Evolutionary conservation across 2,329 filamentous ascomycete species (phyloP), one percentile per base, ranked within the genome.

Genomic region (Colletotrichum horii): DNA sequence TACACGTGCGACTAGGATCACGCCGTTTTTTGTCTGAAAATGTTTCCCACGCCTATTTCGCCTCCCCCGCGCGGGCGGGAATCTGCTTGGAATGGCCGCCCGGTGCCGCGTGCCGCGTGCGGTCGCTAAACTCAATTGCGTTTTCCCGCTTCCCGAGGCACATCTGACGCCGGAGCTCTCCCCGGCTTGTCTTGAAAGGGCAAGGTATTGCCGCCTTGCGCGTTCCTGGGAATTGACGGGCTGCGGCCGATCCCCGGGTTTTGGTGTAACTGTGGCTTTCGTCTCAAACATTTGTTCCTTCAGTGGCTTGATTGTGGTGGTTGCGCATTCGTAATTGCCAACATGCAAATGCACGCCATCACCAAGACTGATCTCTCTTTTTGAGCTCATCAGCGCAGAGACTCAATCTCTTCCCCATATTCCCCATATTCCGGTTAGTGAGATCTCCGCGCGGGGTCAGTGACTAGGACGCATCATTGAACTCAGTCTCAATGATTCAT

Each of bases 391-490:
- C 43, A 0, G 22, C 43, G 43, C 43, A 52, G 43, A 24, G n/a
- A 52, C 43, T 52, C 6, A 52, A 52, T 52, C n/a, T 52, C 43
- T 22, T 22, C 43, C n/a, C 6, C 43, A 52, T 52, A 52, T 0
- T 52, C 12, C 0, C 3, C 4, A n/a, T n/a, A n/a, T n/a, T n/a
- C n/a, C n/a, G n/a, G n/a, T n/a, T n/a, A 8, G 7, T 1, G 0
- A 22, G 43, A 52, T 52, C 43, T 52, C 11, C 11, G 11, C n/a
- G 43, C 43, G 43, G 43, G 43, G 43, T 52, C 19, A 8, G 2
- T 0, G 0, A 43, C 0, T 2, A 16, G 16, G 19, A 6, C 16
- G 36, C 36, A 43, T 43, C 36, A 43, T 43, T 0, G 16, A 48
- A 48, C 19, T 48, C 38, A 43, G 36, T 36, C 6, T 52, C 3